These are phyloP conservation scores for Suhomyces sp. DNA, from an alignment of 805 yeast species.

Conservation along the genomic window DNA sequence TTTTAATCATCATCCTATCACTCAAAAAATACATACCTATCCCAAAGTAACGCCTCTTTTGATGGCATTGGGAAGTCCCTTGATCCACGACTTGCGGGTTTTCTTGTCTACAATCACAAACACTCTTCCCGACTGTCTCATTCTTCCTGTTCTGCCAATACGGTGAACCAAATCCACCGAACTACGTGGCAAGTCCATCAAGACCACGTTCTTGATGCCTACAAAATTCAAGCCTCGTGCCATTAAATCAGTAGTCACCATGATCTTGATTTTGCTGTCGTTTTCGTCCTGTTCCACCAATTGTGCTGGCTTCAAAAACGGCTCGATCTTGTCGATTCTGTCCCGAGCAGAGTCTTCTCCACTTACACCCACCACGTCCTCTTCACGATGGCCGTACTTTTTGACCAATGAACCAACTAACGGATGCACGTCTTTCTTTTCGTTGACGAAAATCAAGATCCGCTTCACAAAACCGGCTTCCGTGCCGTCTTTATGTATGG, in stretches of 20 bases:
- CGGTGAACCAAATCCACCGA: slow-evolving; percentile 87
- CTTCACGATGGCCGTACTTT: slow-evolving; percentile 32
- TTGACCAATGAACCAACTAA: slow-evolving; percentile 53
- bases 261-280: slow-evolving; percentile 51
- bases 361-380: slow-evolving; percentile 60
- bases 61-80: slow-evolving; percentile 71
- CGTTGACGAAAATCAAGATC: slow-evolving; percentile 81
- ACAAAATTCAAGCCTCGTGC: slow-evolving; percentile 89
- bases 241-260: slow-evolving; percentile 83
- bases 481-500: slow-evolving; percentile 79
- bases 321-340: slow-evolving; percentile 53
- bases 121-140: slow-evolving; percentile 86
- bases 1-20: slow-evolving; percentile 30
- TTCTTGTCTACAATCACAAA: slow-evolving; percentile 73
- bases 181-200: slow-evolving; percentile 82
- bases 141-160: slow-evolving; percentile 91
- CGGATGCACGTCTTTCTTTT: slow-evolving; percentile 57
- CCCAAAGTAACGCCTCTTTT: slow-evolving; percentile 45
- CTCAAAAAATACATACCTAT: slow-evolving; percentile 7
- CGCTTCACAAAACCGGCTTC: slow-evolving; percentile 76
- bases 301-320: slow-evolving; percentile 64
- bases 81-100: slow-evolving; percentile 71
- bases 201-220: slow-evolving; percentile 74
- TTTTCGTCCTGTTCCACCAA: slow-evolving; percentile 30
- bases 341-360: slow-evolving; percentile 63